Evolutionary conservation across 2,329 filamentous ascomycete species (phyloP), one percentile per base, ranked within the genome.

Genomic region (Podosphaera xanthii): DNA sequence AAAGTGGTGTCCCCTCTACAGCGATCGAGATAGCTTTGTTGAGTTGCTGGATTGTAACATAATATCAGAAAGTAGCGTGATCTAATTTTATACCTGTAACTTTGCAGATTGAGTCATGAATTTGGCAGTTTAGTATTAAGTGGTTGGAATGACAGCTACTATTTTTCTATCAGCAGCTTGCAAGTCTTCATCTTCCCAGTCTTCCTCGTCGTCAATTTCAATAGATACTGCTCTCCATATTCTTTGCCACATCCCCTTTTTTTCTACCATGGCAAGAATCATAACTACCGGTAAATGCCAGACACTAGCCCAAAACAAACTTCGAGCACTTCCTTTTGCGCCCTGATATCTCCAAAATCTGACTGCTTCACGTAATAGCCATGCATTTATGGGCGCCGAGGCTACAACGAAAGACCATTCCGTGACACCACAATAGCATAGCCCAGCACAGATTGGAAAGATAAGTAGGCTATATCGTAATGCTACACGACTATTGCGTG

Each of bases 261-360:
- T 98, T 71, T 94, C 87, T 59, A 86, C 79, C 71, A 97, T 83
- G 2, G 89, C 91, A 61, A 96, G 74, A 54, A 96, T 88, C 76
- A 98, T 81, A 49, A 97, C 78, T 34, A 84, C 85, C 0, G 92
- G 92, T 55, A 98, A 71, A 72, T 96, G 90, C 92, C 91, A 97
- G 8, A 98, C 88, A 70, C 88, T 95, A 1, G 92, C 90, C 92
- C 92, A 98, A 71, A 98, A 98, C 58, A 98, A 71, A 0, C 84
- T 83, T 59, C 88, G 79, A 1, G 92, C 90, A 22, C 80, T 87
- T 1, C 90, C 90, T 65, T 83, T 82, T 62, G 84, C 79, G 10
- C 91, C 91, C 66, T 88, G 80, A 35, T 80, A 74, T 62, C 77
- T 79, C 83, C 86, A 95, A 72, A 97, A 96, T 44, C 77, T 75